Evolutionary conservation across 148 eudicot genomes (phyloP), one percentile per base, ranked within the genome.

Genomic region (Fallopia convolvulus): DNA sequence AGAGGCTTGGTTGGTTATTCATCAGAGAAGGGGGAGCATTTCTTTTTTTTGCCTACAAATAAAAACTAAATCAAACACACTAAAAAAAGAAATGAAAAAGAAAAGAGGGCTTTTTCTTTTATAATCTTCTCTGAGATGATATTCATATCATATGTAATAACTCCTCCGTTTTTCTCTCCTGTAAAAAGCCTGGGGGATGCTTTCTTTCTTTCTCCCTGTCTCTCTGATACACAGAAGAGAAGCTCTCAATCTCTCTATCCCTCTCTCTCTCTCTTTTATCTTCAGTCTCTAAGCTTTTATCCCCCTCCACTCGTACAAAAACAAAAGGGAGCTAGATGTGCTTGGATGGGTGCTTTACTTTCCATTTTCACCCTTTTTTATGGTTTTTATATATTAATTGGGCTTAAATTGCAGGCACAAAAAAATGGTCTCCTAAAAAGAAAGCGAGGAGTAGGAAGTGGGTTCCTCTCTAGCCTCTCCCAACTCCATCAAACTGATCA

Each of bases 271-370:
- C 71, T 63, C 70, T 5, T 32, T 65, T 55, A n/a, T 18, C 23
- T 18, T 18, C 8, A n/a, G 8, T 55, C 50, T 11, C 15, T 61
- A 26, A 10, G 10, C 70, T 26, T 61, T 61, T 68, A 68, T 39
- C 72, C 72, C 72, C 72, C 44, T 68, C 72, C 72, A 68, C 72
- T 68, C 72, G 72, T 68, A 68, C 72, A 33, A 33, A 26, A 14
- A 3, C 72, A 39, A 68, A 36, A 68, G 46, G 46, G 39, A 2
- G 39, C 39, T 63, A 58, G 32, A 58, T 21, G 65, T 68, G 21
- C 42, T 26, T 66, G 42, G 46, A 68, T 68, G 44, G 46, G 20
- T 65, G 71, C 71, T 65, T 65, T 65, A 32, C n/a, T 33, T 58
- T 58, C 30, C 30, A 20, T 58, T 21, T 20, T 68, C 36, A 2